Evolutionary conservation across 257 asterid genomes (phyloP).

Genomic region (Nicotiana otophora): DNA sequence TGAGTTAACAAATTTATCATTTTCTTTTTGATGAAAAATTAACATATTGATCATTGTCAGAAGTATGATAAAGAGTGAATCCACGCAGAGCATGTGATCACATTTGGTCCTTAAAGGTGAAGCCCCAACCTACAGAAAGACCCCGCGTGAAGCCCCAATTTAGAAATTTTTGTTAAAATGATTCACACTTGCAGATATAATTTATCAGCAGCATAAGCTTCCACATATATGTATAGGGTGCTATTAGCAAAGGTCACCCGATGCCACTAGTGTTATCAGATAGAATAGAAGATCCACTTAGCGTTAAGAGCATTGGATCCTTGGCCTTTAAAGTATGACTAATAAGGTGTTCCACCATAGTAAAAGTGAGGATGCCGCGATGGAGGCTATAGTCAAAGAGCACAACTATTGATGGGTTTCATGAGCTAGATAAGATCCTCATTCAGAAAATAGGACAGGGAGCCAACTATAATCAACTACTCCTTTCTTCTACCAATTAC

Average conservation of each 20-base stretch:
- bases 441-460: not conserved
- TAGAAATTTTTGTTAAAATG: not conserved
- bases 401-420: not conserved
- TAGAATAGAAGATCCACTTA: not conserved
- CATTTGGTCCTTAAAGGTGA: not conserved
- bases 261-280: not conserved
- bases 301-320: not conserved
- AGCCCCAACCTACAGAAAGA: not conserved
- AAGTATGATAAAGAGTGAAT: not conserved
- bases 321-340: not conserved
- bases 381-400: not conserved
- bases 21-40: not conserved
- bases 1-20: not conserved
- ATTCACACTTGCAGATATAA: not conserved
- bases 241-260: not conserved
- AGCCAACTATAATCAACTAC: not conserved
- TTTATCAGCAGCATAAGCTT: not conserved
- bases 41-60: not conserved
- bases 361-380: not conserved
- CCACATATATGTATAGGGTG: not conserved
- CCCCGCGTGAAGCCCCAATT: not conserved
- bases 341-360: not conserved
- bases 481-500: not conserved
- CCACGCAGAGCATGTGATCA: not conserved
- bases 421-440: not conserved